phyloP scores from a whole-genome alignment of 2,329 filamentous ascomycete genomes.

The Grosmannia huntii region DNA sequence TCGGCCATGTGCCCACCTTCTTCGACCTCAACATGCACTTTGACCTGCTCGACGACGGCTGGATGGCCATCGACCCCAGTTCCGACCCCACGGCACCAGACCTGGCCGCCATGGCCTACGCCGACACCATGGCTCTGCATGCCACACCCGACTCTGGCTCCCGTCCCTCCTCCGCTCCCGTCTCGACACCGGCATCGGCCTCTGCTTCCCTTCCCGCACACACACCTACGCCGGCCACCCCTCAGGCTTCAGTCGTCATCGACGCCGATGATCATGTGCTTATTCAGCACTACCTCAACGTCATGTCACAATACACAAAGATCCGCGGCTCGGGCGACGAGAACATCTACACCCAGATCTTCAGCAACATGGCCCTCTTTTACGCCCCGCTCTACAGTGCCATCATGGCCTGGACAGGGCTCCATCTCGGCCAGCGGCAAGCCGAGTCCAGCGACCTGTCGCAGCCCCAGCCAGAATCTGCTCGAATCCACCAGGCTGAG shows the following conservation, averaged over 20 bases:
- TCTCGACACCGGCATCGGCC: background rate
- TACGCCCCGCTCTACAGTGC: constrained; percentile 2
- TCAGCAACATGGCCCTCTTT: constrained; percentile 6
- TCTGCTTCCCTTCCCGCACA: background rate
- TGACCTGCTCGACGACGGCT: constrained; percentile 1
- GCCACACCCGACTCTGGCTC: background rate
- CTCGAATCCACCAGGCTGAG: background rate
- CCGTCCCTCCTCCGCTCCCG: background rate
- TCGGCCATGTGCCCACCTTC: background rate
- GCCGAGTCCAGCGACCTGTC: background rate
- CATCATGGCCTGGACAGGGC: constrained; percentile 6
- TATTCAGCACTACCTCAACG: constrained; percentile 5
- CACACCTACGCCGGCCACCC: background rate
- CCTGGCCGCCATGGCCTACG: background rate
- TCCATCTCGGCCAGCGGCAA: constrained; percentile 1
- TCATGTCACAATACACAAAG: constrained; percentile 4
- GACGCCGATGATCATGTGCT: background rate
- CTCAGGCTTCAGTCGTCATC: background rate
- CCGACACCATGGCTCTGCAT: background rate
- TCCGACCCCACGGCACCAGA: background rate
- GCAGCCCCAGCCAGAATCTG: background rate
- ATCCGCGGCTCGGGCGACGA: constrained; percentile 4
- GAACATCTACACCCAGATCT: constrained; percentile 6
- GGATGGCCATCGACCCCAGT: background rate
- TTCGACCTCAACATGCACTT: constrained; percentile 7